phyloP scores from a whole-genome alignment of 192 early-diverging fungal genomes.

The Coemansia sp. region DNA sequence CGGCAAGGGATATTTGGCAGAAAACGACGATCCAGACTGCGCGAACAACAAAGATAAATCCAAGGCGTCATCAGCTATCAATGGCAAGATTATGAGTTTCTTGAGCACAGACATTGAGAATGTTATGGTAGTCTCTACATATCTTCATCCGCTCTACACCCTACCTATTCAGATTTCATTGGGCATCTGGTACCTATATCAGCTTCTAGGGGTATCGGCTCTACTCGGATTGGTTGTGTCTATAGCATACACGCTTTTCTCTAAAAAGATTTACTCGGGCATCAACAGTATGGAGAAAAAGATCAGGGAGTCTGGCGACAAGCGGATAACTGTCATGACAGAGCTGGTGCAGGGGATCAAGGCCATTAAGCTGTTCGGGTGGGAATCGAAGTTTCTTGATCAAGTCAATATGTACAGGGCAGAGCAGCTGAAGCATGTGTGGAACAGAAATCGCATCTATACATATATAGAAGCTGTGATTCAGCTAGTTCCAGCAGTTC shows the following conservation, averaged over 20 bases:
- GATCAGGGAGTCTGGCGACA: too few relatives aligned
- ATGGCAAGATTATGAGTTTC: too few relatives aligned
- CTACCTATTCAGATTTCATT: constrained; percentile 61
- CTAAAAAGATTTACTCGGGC: constrained; percentile 26
- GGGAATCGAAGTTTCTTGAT: constrained; percentile 59
- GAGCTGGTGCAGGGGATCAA: too few relatives aligned
- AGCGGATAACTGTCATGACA: too few relatives aligned
- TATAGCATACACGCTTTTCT: constrained; percentile 53
- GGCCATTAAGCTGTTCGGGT: too few relatives aligned
- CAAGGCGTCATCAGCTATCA: constrained; percentile 12
- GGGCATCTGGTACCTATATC: too few relatives aligned
- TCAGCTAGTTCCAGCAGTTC: background rate
- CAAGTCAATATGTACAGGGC: constrained; percentile 59
- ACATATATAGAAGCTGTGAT: background rate
- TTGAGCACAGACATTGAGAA: background rate
- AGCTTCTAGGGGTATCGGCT: too few relatives aligned
- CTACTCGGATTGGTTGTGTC: constrained; percentile 63
- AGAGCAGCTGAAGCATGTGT: constrained; percentile 54
- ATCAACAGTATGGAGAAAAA: too few relatives aligned
- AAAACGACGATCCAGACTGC: background rate
- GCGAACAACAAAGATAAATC: background rate
- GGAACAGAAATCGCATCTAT: constrained; percentile 18
- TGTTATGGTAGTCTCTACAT: constrained; percentile 37
- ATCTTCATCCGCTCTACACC: constrained; percentile 55
- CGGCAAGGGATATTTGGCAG: constrained; percentile 19